phyloP scores from a whole-genome alignment of 169 alveolate genomes.

The Besnoitia besnoiti region DNA sequence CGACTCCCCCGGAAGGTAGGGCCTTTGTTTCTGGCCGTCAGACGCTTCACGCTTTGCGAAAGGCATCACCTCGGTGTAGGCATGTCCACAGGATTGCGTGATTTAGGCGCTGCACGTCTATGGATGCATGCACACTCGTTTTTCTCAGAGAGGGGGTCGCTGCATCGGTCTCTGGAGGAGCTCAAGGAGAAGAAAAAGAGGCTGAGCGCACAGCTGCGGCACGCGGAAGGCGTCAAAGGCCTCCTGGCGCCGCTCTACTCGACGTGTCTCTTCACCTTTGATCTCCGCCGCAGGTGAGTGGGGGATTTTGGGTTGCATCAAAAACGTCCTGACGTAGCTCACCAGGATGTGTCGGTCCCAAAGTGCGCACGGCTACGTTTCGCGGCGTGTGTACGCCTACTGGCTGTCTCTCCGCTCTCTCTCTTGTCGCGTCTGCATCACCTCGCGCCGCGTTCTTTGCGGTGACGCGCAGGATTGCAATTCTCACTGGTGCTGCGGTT shows the following conservation, averaged over 20 bases:
- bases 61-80: neutral
- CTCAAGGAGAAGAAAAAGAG: neutral
- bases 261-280: constrained; percentile 29
- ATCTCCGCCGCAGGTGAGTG: neutral
- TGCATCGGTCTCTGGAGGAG: neutral
- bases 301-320: neutral
- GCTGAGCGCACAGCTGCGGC: neutral
- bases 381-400: neutral
- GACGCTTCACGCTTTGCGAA: neutral
- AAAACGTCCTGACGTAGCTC: neutral
- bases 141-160: too few relatives aligned
- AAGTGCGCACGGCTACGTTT: neutral
- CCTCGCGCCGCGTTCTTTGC: neutral
- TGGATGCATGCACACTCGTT: too few relatives aligned
- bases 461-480: neutral
- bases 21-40: neutral
- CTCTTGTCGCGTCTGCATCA: neutral
- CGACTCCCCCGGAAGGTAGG: neutral
- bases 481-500: neutral
- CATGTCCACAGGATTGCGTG: neutral
- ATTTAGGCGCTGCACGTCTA: too few relatives aligned
- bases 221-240: neutral
- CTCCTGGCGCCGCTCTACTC: neutral
- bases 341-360: neutral
- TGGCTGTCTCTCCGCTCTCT: neutral